These are phyloP conservation scores for apple (Malus domestica) DNA, from an alignment of 306 rosid species.

Conservation along the genomic window ASM211411v1 NC_041805.1:22919501-22920000, in stretches of 20 bases:
- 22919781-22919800: slow-evolving; percentile 50
- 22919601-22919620: neutral
- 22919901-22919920: neutral
- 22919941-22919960: slow-evolving; percentile 24
- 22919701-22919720: slow-evolving; percentile 70
- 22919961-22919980: slow-evolving; percentile 64
- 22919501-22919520: slow-evolving; percentile 98
- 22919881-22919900: neutral
- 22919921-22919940: neutral
- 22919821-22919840: slow-evolving; percentile 88
- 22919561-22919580: neutral
- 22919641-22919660: slow-evolving; percentile 76
- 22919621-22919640: neutral
- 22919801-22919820: slow-evolving; percentile 85
- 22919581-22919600: neutral
- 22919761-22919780: slow-evolving; percentile 53
- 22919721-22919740: slow-evolving; percentile 55
- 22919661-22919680: slow-evolving; percentile 85
- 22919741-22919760: slow-evolving; percentile 87
- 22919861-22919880: neutral
- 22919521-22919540: slow-evolving; percentile 99
- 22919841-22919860: slow-evolving; percentile 47
- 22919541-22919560: slow-evolving; percentile 54
- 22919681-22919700: slow-evolving; percentile 83
- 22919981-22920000: slow-evolving; percentile 49